These are phyloP conservation scores for Cyamopsis tetragonoloba DNA, from an alignment of 306 rosid genomes.

Conservation along the genomic window DNA sequence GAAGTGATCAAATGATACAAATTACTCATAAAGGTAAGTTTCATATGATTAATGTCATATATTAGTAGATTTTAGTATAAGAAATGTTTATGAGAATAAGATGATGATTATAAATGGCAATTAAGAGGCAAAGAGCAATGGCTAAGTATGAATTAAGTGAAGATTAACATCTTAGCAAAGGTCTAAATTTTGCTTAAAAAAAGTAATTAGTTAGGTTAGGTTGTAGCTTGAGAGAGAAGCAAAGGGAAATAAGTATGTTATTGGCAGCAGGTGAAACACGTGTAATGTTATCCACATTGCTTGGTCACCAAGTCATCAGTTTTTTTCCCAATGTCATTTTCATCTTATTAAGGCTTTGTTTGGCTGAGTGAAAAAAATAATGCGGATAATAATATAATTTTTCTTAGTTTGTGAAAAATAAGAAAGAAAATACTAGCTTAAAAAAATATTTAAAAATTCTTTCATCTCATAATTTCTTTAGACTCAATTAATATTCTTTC, in stretches of 20 bases:
- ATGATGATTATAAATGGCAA: too few species aligned
- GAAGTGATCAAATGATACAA: neutral
- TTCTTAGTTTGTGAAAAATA: too few species aligned
- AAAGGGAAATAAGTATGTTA: slow-evolving; percentile 29
- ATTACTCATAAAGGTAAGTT: neutral
- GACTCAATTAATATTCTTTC: too few species aligned
- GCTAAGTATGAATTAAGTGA: neutral
- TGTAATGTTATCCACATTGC: slow-evolving; percentile 16
- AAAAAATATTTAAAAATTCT: too few species aligned
- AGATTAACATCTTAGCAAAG: neutral
- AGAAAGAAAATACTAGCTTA: too few species aligned
- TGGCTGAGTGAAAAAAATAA: too few species aligned
- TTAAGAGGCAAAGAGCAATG: neutral
- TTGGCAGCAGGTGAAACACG: slow-evolving; percentile 35
- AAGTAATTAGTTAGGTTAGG: slow-evolving; percentile 35
- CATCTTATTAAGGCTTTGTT: too few species aligned
- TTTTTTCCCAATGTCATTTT: too few species aligned
- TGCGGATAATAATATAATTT: too few species aligned
- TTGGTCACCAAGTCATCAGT: too few species aligned
- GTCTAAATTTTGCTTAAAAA: slow-evolving; percentile 1
- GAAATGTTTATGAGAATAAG: too few species aligned
- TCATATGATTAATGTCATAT: neutral
- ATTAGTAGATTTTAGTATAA: neutral
- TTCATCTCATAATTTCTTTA: too few species aligned
- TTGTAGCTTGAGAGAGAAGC: slow-evolving; percentile 49